phyloP scores from a whole-genome alignment of 169 alveolate species.

The Plasmodium gonderi region DNA sequence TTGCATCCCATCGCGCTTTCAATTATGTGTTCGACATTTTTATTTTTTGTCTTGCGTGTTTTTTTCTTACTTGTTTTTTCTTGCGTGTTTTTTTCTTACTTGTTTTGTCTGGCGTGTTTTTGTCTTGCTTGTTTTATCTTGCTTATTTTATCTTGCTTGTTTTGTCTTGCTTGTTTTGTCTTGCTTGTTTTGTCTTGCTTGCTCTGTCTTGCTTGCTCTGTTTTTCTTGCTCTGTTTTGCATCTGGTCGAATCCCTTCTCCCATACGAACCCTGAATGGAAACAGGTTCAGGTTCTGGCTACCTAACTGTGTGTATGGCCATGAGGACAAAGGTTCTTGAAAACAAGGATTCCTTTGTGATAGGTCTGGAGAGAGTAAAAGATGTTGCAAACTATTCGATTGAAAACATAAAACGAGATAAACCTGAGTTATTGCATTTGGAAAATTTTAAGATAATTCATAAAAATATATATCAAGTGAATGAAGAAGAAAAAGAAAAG shows the following conservation, averaged over 20 bases:
- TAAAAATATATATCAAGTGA: constrained; percentile 69
- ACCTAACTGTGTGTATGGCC: constrained; percentile 74
- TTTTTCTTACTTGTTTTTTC: background rate
- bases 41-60: background rate
- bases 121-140: too few species aligned
- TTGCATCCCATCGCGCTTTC: background rate
- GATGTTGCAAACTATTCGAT: constrained; percentile 57
- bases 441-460: constrained; percentile 72
- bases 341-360: constrained; percentile 62
- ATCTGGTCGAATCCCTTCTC: background rate
- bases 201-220: background rate
- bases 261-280: background rate
- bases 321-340: constrained; percentile 49
- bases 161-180: background rate
- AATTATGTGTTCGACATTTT: background rate
- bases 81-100: too few species aligned
- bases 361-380: constrained; percentile 67
- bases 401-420: constrained; percentile 56
- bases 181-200: background rate
- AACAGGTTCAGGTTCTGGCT: constrained; percentile 73
- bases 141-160: background rate
- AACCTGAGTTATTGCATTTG: constrained; percentile 64
- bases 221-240: background rate
- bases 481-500: constrained; percentile 53
- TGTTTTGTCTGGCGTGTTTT: background rate